Conservation (phyloP, 805 yeast genomes). For the Teunomyces stri region DNA sequence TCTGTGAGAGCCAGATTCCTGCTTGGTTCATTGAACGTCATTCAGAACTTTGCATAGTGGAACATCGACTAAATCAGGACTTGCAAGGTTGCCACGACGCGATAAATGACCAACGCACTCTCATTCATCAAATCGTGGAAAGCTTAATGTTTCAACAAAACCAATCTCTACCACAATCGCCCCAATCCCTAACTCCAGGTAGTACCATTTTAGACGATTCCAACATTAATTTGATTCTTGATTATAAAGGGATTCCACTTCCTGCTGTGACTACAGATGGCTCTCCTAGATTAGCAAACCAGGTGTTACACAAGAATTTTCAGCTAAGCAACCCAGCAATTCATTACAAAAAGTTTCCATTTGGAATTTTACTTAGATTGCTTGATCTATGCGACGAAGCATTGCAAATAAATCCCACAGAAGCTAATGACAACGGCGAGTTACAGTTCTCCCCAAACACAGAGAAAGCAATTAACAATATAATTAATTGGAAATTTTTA, state of each 20-base stretch:
- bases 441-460: conserved; percentile 58
- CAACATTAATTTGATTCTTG: conserved; percentile 22
- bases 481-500: conserved; percentile 45
- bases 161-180: conserved; percentile 8
- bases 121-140: conserved; percentile 46
- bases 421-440: conserved; percentile 34
- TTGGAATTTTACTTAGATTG: conserved; percentile 56
- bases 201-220: conserved; percentile 12
- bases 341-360: conserved; percentile 54
- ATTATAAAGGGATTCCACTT: conserved; percentile 59
- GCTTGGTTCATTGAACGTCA: conserved; percentile 97
- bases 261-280: conserved; percentile 24
- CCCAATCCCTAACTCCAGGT: conserved; percentile 12
- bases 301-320: conserved; percentile 14
- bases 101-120: conserved; percentile 64
- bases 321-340: conserved; percentile 37
- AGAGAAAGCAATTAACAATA: conserved; percentile 49
- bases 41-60: conserved; percentile 80
- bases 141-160: conserved; percentile 27
- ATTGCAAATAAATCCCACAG: conserved; percentile 59
- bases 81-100: conserved; percentile 74
- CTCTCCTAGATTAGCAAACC: conserved; percentile 19
- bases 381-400: conserved; percentile 74
- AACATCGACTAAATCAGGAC: conserved; percentile 77
- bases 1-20: conserved; percentile 88